phyloP scores from a whole-genome alignment of 495 filamentous ascomycete genomes.

The Penicillium nucicola region DNA sequence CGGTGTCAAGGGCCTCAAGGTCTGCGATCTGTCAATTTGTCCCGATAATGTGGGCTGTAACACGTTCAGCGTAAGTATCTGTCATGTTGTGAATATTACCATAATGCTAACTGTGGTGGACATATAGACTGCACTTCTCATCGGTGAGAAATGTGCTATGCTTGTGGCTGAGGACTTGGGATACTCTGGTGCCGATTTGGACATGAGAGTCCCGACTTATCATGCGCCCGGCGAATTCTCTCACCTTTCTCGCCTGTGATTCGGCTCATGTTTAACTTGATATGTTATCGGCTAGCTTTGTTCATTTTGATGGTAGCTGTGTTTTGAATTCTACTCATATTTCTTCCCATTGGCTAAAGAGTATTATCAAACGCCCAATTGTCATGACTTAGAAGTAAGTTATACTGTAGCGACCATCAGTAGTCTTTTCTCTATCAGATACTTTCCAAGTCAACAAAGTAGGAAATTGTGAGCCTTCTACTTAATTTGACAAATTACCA shows the following conservation, averaged over 20 bases:
- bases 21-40: constrained; percentile 76
- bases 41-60: constrained; percentile 83
- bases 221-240: constrained; percentile 53
- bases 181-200: constrained; percentile 67
- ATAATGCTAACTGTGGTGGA: neutral
- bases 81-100: neutral
- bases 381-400: too few relatives aligned
- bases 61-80: constrained; percentile 52
- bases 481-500: too few relatives aligned
- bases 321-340: too few relatives aligned
- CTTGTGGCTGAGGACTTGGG: constrained; percentile 74
- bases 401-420: too few relatives aligned
- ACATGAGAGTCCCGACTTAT: constrained; percentile 71
- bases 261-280: too few relatives aligned
- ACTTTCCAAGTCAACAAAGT: too few relatives aligned
- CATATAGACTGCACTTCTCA: constrained; percentile 65
- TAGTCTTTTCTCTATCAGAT: too few relatives aligned
- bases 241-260: constrained; percentile 22
- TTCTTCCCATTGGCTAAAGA: too few relatives aligned
- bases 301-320: too few relatives aligned
- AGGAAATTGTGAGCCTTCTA: too few relatives aligned
- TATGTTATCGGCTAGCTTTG: too few relatives aligned
- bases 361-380: too few relatives aligned
- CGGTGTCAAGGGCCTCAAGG: constrained; percentile 76
- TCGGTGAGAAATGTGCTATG: constrained; percentile 78